Evolutionary conservation across 2,329 filamentous ascomycete species (phyloP).

Genomic region (Bipolaris gigantea): DNA sequence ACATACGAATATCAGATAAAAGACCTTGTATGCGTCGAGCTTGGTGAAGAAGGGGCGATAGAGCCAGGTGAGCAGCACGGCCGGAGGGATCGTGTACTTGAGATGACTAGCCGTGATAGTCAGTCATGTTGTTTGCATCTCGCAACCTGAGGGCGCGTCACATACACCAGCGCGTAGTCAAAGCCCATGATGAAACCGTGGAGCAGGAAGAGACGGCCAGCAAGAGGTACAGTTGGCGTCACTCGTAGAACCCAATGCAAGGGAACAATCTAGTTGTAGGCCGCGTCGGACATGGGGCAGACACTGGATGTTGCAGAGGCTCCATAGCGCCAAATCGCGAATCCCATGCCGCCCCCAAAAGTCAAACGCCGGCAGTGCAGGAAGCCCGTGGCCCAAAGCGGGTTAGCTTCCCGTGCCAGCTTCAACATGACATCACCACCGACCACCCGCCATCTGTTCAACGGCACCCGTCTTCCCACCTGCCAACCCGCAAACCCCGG

Average conservation of each 20-base stretch:
- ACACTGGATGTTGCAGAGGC: conserved; percentile 7
- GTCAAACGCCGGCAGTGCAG: conserved; percentile 3
- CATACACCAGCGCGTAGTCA: conserved; percentile 66
- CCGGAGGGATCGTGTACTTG: conserved; percentile 68
- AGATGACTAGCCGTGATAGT: conserved; percentile 55
- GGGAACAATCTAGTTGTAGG: conserved; percentile 24
- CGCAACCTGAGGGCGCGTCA: conserved; percentile 18
- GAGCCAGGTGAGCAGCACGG: conserved; percentile 60
- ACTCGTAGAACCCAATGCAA: conserved; percentile 20
- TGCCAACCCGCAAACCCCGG: neutral
- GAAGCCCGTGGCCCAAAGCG: conserved; percentile 12
- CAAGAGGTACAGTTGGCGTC: conserved; percentile 19
- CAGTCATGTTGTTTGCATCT: conserved; percentile 8
- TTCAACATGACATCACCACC: conserved; percentile 35
- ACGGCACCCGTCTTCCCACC: neutral
- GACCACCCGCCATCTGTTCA: conserved; percentile 10
- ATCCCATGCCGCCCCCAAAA: conserved; percentile 1
- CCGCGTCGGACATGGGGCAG: conserved; percentile 19
- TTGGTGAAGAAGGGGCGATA: conserved; percentile 64
- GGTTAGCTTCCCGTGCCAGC: conserved; percentile 22
- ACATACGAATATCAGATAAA: conserved; percentile 58
- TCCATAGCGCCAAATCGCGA: conserved; percentile 11
- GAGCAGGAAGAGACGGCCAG: conserved; percentile 10
- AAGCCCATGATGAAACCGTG: conserved; percentile 53
- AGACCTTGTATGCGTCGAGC: conserved; percentile 64